Percentiles rank a stretch among this genome's conserved stretches.
Evolutionary conservation across 441 rosid genomes (phyloP).

Genomic region (Arabidopsis lyrata): DNA sequence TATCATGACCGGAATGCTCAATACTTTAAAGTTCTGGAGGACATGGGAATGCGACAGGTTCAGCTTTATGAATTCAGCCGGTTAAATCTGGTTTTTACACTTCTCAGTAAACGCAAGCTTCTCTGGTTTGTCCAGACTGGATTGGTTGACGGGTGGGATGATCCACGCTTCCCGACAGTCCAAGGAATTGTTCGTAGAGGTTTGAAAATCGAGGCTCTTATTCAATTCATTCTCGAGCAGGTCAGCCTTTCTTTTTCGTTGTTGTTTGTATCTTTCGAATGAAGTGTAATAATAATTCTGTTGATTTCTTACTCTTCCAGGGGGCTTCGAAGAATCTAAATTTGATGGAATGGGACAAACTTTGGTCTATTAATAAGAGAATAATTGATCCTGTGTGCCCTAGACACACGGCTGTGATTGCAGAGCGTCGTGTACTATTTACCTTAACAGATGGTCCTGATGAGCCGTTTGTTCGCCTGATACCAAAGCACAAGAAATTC

Average conservation of each 20-base stretch:
- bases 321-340: slow-evolving; percentile 93
- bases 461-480: slow-evolving; percentile 72
- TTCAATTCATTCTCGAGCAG: slow-evolving; percentile 95
- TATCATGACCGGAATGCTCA: slow-evolving; percentile 91
- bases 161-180: slow-evolving; percentile 97
- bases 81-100: slow-evolving; percentile 76
- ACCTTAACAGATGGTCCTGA: slow-evolving; percentile 77
- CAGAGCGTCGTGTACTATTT: slow-evolving; percentile 63
- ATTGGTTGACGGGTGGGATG: slow-evolving; percentile 98
- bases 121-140: slow-evolving; percentile 91
- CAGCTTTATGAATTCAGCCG: slow-evolving; percentile 81
- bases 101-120: slow-evolving; percentile 93
- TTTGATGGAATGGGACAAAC: slow-evolving; percentile 96
- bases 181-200: slow-evolving; percentile 97
- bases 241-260: slow-evolving; percentile 43
- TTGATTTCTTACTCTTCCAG: slow-evolving; percentile 46
- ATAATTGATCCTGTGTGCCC: slow-evolving; percentile 96
- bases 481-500: slow-evolving; percentile 86
- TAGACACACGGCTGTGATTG: slow-evolving; percentile 89
- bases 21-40: slow-evolving; percentile 77
- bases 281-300: slow-evolving; percentile 4
- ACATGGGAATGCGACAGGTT: slow-evolving; percentile 78
- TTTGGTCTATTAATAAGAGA: slow-evolving; percentile 94
- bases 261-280: neutral
- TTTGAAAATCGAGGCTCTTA: slow-evolving; percentile 81